These are phyloP conservation scores for Dendrostoma leiphaemia DNA, from an alignment of 2,329 filamentous ascomycete genomes.

Conservation along the genomic window DNA sequence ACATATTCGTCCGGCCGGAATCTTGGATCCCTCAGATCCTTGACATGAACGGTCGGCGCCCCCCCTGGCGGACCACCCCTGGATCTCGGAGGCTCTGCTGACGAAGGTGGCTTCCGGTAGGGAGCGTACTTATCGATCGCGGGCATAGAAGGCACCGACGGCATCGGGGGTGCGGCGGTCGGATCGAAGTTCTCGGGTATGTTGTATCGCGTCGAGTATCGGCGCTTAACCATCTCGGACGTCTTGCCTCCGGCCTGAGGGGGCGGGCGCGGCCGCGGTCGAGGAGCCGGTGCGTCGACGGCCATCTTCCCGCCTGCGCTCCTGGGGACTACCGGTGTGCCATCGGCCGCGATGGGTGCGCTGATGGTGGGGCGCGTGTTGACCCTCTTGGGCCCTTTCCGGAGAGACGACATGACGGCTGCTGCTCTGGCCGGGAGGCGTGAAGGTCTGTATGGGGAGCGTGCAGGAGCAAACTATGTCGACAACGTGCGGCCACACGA, in stretches of 20 bases:
- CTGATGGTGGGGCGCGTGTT: slow-evolving; percentile 62
- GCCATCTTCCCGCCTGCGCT: slow-evolving; percentile 31
- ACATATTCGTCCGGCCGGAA: slow-evolving; percentile 56
- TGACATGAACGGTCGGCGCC: slow-evolving; percentile 69
- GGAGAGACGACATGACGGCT: slow-evolving; percentile 57
- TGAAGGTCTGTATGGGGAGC: not conserved
- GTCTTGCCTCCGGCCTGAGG: slow-evolving; percentile 60
- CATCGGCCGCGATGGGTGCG: slow-evolving; percentile 54
- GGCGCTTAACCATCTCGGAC: slow-evolving; percentile 84
- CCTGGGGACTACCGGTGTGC: slow-evolving; percentile 31
- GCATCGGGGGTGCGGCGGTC: slow-evolving; percentile 66
- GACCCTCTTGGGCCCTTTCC: slow-evolving; percentile 55
- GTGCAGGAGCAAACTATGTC: not conserved
- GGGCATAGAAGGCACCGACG: slow-evolving; percentile 69
- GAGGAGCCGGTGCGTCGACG: slow-evolving; percentile 24
- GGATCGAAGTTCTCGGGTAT: slow-evolving; percentile 67
- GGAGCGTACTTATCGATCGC: slow-evolving; percentile 57
- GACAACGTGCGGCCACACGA: not conserved
- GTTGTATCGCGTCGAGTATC: slow-evolving; percentile 90
- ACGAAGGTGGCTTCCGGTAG: slow-evolving; percentile 28
- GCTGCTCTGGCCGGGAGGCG: not conserved
- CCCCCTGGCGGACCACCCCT: slow-evolving; percentile 45
- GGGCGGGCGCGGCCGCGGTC: slow-evolving; percentile 44
- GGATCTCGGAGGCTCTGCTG: slow-evolving; percentile 8
- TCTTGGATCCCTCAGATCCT: slow-evolving; percentile 75